phyloP scores from a whole-genome alignment of 805 yeast genomes.

The Komagataella mondaviorum region DNA sequence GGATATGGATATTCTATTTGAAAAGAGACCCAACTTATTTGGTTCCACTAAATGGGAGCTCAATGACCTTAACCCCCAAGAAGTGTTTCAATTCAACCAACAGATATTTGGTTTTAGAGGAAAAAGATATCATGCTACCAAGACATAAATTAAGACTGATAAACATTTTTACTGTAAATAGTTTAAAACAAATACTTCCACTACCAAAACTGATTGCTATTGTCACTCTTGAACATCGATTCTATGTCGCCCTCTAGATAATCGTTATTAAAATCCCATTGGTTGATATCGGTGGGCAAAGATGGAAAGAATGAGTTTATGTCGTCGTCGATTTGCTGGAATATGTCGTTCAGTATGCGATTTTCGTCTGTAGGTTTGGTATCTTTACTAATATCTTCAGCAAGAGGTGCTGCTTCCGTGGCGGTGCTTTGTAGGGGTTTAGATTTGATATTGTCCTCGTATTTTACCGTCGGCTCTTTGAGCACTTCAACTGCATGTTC shows the following conservation, averaged over 20 bases:
- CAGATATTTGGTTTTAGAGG: slow-evolving; percentile 88
- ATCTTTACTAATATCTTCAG: not conserved
- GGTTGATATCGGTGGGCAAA: not conserved
- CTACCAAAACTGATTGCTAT: not conserved
- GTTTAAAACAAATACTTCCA: not conserved
- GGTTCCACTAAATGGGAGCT: slow-evolving; percentile 90
- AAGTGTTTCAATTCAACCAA: slow-evolving; percentile 86
- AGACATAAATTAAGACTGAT: not conserved
- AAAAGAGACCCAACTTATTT: slow-evolving; percentile 58
- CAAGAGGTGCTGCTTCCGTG: not conserved
- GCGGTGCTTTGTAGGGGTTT: not conserved
- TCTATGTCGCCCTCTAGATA: not conserved
- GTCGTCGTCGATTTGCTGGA: slow-evolving; percentile 17
- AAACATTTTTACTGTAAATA: not conserved
- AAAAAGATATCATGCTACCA: slow-evolving; percentile 80
- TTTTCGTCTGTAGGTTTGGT: not conserved
- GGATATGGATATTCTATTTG: slow-evolving; percentile 73
- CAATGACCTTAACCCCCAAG: slow-evolving; percentile 85
- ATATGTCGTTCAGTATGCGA: slow-evolving; percentile 11
- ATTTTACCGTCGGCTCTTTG: slow-evolving; percentile 10
- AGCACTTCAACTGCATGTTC: slow-evolving; percentile 28
- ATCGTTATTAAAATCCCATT: not conserved
- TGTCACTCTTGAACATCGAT: not conserved
- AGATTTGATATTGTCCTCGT: slow-evolving; percentile 2
- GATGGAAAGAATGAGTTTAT: slow-evolving; percentile 9